phyloP scores from a whole-genome alignment of 2,329 filamentous ascomycete genomes.

The Fusarium temperatum region DNA sequence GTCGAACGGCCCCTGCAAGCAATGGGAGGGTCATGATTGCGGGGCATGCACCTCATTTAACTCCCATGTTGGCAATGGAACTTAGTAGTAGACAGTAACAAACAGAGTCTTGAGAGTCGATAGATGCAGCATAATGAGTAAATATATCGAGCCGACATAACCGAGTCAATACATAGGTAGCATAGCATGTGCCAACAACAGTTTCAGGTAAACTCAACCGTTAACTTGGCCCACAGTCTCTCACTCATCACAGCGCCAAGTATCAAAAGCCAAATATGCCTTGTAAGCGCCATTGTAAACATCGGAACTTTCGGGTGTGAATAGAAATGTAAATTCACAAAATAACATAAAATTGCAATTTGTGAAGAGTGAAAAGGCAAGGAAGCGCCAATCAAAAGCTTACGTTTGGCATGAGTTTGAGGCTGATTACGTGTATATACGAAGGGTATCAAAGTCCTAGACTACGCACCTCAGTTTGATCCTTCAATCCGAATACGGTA shows the following conservation, averaged over 20 bases:
- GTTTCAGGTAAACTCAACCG: slow-evolving; percentile 2
- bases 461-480: not conserved
- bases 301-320: not conserved
- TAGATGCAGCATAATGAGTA: not conserved
- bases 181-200: not conserved
- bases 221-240: too few species aligned
- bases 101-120: not conserved
- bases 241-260: too few species aligned
- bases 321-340: not conserved
- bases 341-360: not conserved
- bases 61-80: not conserved
- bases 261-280: not conserved
- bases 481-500: slow-evolving; percentile 13
- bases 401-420: not conserved
- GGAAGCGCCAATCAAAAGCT: not conserved
- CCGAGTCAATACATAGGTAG: not conserved
- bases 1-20: slow-evolving; percentile 14
- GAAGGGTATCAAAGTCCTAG: not conserved
- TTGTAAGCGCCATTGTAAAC: not conserved
- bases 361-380: not conserved
- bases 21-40: slow-evolving; percentile 13
- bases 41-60: slow-evolving; percentile 9
- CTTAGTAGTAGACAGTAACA: not conserved
- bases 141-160: not conserved
- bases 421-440: slow-evolving; percentile 4